phyloP scores from a whole-genome alignment of 2,329 filamentous ascomycete genomes.

The Aspergillus jensenii region DNA sequence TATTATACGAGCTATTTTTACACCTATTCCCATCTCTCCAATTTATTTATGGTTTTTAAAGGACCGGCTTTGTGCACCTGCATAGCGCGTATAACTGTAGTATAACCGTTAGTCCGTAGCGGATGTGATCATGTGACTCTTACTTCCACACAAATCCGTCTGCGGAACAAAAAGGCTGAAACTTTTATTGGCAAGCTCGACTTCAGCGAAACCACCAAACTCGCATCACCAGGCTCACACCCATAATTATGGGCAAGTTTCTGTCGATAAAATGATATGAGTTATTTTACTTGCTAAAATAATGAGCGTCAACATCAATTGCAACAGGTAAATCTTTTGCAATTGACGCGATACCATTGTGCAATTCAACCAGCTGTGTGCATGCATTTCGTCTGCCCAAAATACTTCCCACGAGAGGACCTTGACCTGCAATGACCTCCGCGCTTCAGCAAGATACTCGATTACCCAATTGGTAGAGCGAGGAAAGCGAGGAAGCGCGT shows the following conservation, averaged over 20 bases:
- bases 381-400: too few species aligned
- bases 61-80: background rate
- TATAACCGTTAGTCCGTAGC: background rate
- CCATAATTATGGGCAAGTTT: background rate
- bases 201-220: background rate
- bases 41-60: conserved; percentile 16
- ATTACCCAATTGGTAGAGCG: background rate
- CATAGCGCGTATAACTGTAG: background rate
- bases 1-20: background rate
- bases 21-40: background rate
- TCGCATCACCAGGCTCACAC: background rate
- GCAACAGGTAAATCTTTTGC: too few species aligned
- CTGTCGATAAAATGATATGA: background rate
- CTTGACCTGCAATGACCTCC: background rate
- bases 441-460: background rate
- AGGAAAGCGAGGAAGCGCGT: background rate
- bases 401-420: background rate
- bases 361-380: background rate
- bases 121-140: background rate
- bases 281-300: background rate
- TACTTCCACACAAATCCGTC: background rate
- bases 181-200: background rate
- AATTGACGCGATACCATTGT: background rate
- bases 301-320: background rate
- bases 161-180: background rate